Evolutionary conservation across 2,329 filamentous ascomycete species (phyloP).

Genomic region (Fusarium camptoceras): DNA sequence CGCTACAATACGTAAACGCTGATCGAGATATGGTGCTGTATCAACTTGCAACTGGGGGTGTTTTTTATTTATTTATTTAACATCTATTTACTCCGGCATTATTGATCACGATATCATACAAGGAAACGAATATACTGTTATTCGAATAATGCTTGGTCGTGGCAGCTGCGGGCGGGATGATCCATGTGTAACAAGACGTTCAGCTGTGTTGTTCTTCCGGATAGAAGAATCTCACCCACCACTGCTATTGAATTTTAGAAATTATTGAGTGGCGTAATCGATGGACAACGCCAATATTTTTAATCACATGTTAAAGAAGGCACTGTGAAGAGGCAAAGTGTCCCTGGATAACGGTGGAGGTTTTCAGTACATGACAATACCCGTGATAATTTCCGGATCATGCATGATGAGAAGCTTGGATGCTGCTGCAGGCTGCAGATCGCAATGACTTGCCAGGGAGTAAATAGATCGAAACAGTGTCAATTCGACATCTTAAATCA

Average conservation of each 20-base stretch:
- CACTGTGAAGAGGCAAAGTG: not conserved
- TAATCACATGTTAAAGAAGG: not conserved
- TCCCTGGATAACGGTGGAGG: not conserved
- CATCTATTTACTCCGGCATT: not conserved
- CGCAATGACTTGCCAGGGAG: not conserved
- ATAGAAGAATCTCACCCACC: not conserved
- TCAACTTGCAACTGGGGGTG: not conserved
- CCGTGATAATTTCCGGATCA: slow-evolving; percentile 2
- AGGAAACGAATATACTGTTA: not conserved
- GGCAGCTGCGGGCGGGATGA: not conserved
- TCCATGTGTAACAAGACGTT: not conserved
- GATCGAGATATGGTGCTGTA: not conserved
- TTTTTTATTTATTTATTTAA: no score
- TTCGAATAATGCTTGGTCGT: no score
- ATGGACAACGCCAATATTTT: not conserved
- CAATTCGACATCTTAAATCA: not conserved
- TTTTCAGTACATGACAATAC: not conserved
- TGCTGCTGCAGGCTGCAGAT: slow-evolving; percentile 1
- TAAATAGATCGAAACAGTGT: not conserved
- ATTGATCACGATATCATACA: not conserved
- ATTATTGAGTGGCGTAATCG: not conserved
- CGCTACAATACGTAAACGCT: not conserved
- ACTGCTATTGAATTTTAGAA: slow-evolving; percentile 4
- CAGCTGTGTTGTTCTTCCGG: not conserved
- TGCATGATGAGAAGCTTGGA: not conserved